Conservation (phyloP, 1,284 basidiomycete genomes). For the Calocybe gambosa region DNA sequence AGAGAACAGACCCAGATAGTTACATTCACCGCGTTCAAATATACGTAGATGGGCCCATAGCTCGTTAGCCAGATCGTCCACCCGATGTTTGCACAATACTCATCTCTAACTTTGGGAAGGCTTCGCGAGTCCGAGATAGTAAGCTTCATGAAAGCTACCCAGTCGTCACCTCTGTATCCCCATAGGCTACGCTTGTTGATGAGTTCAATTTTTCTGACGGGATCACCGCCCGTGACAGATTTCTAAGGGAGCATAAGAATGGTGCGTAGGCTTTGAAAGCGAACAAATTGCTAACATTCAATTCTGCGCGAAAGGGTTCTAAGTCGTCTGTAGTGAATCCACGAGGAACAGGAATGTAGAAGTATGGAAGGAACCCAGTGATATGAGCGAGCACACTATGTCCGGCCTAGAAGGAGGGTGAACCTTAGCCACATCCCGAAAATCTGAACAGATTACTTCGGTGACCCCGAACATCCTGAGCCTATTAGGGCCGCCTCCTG, state of each 20-base stretch:
- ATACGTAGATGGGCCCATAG: conserved; percentile 47
- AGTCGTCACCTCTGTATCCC: conserved; percentile 83
- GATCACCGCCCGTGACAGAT: conserved; percentile 16
- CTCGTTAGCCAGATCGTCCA: background rate
- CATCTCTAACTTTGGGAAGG: conserved; percentile 86
- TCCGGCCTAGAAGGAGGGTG: conserved; percentile 46
- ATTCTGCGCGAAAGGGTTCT: conserved; percentile 54
- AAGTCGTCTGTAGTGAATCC: conserved; percentile 73
- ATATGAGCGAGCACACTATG: conserved; percentile 85
- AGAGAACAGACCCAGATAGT: conserved; percentile 64
- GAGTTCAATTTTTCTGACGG: conserved; percentile 55
- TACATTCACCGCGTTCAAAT: conserved; percentile 81
- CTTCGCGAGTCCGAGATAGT: conserved; percentile 66
- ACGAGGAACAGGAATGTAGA: conserved; percentile 81
- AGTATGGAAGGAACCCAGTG: conserved; percentile 83
- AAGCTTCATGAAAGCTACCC: conserved; percentile 78
- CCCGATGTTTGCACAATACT: conserved; percentile 34
- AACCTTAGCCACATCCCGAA: background rate
- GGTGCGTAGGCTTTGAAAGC: background rate
- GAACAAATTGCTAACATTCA: conserved; percentile 60
- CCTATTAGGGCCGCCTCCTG: conserved; percentile 36
- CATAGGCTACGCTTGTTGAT: conserved; percentile 71
- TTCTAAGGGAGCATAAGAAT: conserved; percentile 16
- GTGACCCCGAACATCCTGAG: conserved; percentile 88
- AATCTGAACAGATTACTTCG: conserved; percentile 38